phyloP scores from a whole-genome alignment of 805 yeast genomes.

The Phaffomyces antillensis region DNA sequence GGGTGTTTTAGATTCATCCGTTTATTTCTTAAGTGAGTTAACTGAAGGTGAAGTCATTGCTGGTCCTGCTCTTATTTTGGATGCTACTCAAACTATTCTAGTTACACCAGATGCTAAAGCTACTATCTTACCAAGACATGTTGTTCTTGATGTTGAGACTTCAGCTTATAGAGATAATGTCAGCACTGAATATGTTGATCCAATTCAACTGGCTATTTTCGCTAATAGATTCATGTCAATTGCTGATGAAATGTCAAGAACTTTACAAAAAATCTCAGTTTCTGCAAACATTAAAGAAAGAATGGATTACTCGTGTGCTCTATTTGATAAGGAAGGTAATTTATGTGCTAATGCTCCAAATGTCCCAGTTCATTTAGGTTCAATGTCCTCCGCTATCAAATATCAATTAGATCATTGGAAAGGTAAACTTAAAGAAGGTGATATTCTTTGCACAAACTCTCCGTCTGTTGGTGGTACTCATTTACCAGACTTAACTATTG shows the following conservation, averaged over 20 bases:
- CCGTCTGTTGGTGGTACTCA: conserved; percentile 43
- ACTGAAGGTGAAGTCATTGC: conserved; percentile 23
- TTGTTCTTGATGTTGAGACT: conserved; percentile 23
- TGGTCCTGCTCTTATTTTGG: conserved; percentile 35
- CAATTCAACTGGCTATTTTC: conserved; percentile 37
- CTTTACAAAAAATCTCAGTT: conserved; percentile 37
- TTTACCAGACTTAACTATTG: conserved; percentile 46
- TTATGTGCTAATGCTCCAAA: conserved; percentile 40
- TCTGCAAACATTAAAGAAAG: conserved; percentile 42
- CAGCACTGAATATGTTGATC: conserved; percentile 39
- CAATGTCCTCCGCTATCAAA: conserved; percentile 37
- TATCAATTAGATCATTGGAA: conserved; percentile 33
- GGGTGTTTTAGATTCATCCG: conserved; percentile 26
- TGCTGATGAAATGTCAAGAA: conserved; percentile 43
- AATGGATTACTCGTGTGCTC: conserved; percentile 41
- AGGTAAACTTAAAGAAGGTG: conserved; percentile 33
- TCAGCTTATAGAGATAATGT: conserved; percentile 31
- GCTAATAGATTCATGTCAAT: conserved; percentile 43
- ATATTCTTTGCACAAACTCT: conserved; percentile 35
- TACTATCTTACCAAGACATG: conserved; percentile 30
- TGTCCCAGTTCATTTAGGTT: conserved; percentile 43
- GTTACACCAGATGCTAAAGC: conserved; percentile 32
- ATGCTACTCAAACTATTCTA: conserved; percentile 33
- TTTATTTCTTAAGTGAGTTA: conserved; percentile 25
- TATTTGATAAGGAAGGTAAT: conserved; percentile 38